phyloP scores from a whole-genome alignment of 306 rosid species.

The Vigna unguiculata region DNA sequence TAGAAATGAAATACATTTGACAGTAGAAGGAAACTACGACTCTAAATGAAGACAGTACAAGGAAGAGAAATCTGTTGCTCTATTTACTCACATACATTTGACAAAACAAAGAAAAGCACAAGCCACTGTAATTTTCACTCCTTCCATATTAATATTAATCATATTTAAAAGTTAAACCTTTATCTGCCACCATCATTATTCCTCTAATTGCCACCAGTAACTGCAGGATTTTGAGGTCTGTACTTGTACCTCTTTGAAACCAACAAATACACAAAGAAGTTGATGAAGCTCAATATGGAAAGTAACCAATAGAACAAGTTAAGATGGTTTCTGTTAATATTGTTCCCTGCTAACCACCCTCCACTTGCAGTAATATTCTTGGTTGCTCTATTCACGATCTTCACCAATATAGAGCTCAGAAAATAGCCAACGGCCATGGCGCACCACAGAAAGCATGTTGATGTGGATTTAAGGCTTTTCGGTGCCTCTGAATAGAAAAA shows the following conservation, averaged over 20 bases:
- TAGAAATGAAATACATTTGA: no score
- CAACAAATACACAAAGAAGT: constrained; percentile 65
- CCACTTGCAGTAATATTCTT: constrained; percentile 59
- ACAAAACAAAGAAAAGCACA: background rate
- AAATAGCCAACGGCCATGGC: constrained; percentile 92
- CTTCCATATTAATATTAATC: constrained; percentile 54
- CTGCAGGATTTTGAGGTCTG: constrained; percentile 50
- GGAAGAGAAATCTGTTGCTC: no score
- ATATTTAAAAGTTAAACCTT: constrained; percentile 30
- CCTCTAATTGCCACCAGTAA: constrained; percentile 29
- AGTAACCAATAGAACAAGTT: constrained; percentile 82
- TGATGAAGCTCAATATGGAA: constrained; percentile 68
- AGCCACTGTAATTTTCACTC: background rate
- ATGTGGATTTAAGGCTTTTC: constrained; percentile 64
- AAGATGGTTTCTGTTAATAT: constrained; percentile 78
- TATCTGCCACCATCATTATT: constrained; percentile 10
- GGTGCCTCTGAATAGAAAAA: constrained; percentile 95
- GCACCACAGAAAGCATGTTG: constrained; percentile 85
- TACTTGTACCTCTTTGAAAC: constrained; percentile 76
- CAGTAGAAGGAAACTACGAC: no score
- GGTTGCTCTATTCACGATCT: constrained; percentile 69
- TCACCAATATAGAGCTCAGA: constrained; percentile 71
- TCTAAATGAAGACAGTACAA: no score
- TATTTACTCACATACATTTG: no score
- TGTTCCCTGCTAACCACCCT: constrained; percentile 89